phyloP scores from a whole-genome alignment of 805 yeast genomes.

The Lachancea sp. region DNA sequence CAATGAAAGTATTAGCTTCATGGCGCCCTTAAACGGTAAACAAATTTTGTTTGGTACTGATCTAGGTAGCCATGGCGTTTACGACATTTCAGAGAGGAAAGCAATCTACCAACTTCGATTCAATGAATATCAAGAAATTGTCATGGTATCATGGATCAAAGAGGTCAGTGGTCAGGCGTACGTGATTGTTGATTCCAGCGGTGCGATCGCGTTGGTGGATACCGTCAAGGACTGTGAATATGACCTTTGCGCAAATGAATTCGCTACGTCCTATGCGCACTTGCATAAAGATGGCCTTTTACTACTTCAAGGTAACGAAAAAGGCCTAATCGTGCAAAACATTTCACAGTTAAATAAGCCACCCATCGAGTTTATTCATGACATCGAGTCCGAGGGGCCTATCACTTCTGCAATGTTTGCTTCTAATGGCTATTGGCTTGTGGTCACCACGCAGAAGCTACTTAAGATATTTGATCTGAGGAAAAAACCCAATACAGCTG shows the following conservation, averaged over 20 bases:
- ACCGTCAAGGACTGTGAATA: background rate
- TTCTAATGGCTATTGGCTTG: slow-evolving; percentile 31
- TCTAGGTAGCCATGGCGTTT: slow-evolving; percentile 1
- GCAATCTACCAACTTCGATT: background rate
- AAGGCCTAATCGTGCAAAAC: slow-evolving; percentile 7
- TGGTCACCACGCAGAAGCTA: slow-evolving; percentile 15
- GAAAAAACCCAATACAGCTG: slow-evolving; percentile 19
- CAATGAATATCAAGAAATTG: background rate
- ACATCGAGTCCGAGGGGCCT: slow-evolving; percentile 10
- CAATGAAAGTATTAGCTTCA: slow-evolving; percentile 4
- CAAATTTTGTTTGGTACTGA: slow-evolving; percentile 2
- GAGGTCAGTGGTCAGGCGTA: slow-evolving; percentile 1
- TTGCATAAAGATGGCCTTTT: slow-evolving; percentile 37
- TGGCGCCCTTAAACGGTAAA: background rate
- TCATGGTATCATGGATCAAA: background rate
- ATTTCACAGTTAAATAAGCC: slow-evolving; percentile 10
- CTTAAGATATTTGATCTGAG: slow-evolving; percentile 25
- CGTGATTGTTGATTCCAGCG: slow-evolving; percentile 1
- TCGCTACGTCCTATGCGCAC: slow-evolving; percentile 8
- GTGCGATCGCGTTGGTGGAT: background rate
- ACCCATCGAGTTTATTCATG: slow-evolving; percentile 8
- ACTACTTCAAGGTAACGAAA: slow-evolving; percentile 20
- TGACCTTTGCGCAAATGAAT: background rate
- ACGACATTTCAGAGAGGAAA: background rate
- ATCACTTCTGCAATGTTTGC: slow-evolving; percentile 19